Percentiles rank a stretch among this genome's conserved stretches.
Evolutionary conservation across 2,329 filamentous ascomycete species (phyloP).

Genomic region (Lasiodiplodia theobromae): DNA sequence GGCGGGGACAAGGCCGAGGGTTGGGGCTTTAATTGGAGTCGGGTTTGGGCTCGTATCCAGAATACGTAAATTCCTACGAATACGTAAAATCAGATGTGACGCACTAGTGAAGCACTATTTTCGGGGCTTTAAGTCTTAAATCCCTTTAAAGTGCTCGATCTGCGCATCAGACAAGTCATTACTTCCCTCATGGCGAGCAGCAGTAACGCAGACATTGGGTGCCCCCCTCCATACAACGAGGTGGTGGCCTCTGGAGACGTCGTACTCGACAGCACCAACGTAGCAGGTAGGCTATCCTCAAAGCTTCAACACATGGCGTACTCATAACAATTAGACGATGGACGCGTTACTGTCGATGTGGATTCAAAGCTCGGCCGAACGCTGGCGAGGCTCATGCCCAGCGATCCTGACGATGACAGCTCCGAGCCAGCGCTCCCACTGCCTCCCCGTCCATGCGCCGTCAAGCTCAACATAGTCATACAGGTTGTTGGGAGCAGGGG

Average conservation of each 20-base stretch:
- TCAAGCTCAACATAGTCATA: slow-evolving; percentile 60
- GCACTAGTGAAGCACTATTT: not conserved
- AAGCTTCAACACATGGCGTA: too few species aligned
- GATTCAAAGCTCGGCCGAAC: slow-evolving; percentile 32
- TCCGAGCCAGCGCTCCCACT: not conserved
- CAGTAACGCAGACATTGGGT: not conserved
- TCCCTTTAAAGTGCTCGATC: not conserved
- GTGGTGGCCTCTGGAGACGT: slow-evolving; percentile 1
- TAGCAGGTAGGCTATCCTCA: not conserved
- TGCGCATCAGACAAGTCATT: not conserved
- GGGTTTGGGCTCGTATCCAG: not conserved
- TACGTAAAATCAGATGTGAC: slow-evolving; percentile 3
- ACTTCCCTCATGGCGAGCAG: not conserved
- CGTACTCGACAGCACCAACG: slow-evolving; percentile 1
- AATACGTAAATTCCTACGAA: slow-evolving; percentile 11
- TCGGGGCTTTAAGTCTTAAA: not conserved
- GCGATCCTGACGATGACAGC: not conserved
- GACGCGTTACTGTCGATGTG: slow-evolving; percentile 39
- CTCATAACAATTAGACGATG: slow-evolving; percentile 27
- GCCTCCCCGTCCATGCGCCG: not conserved
- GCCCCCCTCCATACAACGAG: slow-evolving; percentile 13
- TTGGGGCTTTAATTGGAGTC: not conserved
- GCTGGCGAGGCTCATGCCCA: slow-evolving; percentile 14
- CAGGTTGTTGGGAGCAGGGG: slow-evolving; percentile 62
- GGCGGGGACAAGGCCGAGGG: not conserved